Conservation (phyloP, 345 rosid species). For the Salix caprea region DNA sequence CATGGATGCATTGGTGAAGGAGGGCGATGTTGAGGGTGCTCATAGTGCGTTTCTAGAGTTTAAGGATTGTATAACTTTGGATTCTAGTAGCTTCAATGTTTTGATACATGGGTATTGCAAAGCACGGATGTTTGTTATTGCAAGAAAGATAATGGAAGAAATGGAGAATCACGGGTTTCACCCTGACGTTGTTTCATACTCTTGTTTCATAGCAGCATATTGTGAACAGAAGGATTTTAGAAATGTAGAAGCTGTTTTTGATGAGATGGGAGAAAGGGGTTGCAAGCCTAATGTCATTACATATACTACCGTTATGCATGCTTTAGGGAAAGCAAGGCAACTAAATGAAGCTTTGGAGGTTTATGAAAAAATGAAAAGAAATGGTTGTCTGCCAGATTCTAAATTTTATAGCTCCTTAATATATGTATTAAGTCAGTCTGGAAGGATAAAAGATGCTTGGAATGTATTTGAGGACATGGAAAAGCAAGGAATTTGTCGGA, state of each 20-base stretch:
- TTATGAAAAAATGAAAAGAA: slow-evolving; percentile 64
- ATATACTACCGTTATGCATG: slow-evolving; percentile 67
- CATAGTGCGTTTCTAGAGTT: slow-evolving; percentile 39
- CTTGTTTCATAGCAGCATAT: slow-evolving; percentile 65
- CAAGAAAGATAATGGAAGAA: slow-evolving; percentile 47
- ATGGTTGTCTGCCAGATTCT: slow-evolving; percentile 60
- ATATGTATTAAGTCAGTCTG: slow-evolving; percentile 54
- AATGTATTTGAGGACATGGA: slow-evolving; percentile 75
- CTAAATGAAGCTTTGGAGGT: slow-evolving; percentile 58
- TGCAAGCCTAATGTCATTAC: slow-evolving; percentile 56
- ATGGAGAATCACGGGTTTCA: slow-evolving; percentile 47
- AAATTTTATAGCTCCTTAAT: slow-evolving; percentile 64
- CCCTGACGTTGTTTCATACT: slow-evolving; percentile 59
- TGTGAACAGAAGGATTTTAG: slow-evolving; percentile 65
- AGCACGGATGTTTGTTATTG: slow-evolving; percentile 54
- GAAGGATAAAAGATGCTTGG: slow-evolving; percentile 62
- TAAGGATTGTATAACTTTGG: slow-evolving; percentile 33
- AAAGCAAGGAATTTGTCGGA: slow-evolving; percentile 50
- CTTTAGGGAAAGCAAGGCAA: slow-evolving; percentile 64
- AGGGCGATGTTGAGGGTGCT: slow-evolving; percentile 65
- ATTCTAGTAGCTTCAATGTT: slow-evolving; percentile 44
- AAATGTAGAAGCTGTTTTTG: slow-evolving; percentile 45
- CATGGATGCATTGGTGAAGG: slow-evolving; percentile 81
- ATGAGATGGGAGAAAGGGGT: slow-evolving; percentile 65
- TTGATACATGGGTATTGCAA: slow-evolving; percentile 80